These are phyloP conservation scores for Mucor mucedo DNA, from an alignment of 371 early-diverging fungal genomes.

Conservation along the genomic window DNA sequence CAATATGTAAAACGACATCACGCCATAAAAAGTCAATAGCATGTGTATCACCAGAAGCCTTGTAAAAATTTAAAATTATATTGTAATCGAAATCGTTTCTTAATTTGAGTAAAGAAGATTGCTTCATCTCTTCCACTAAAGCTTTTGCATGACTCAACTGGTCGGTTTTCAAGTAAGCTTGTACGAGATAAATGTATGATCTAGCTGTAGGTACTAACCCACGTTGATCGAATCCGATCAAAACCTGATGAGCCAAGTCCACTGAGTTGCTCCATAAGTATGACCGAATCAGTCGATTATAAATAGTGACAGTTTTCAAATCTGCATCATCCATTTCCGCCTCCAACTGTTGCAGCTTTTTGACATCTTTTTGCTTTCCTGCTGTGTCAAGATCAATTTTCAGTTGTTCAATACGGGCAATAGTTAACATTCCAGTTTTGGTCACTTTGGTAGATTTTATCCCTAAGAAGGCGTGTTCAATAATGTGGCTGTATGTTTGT, in stretches of 20 bases:
- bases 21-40: conserved; percentile 52
- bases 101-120: conserved; percentile 23
- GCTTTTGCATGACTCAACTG: conserved; percentile 24
- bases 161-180: conserved; percentile 34
- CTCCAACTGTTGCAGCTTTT: conserved; percentile 22
- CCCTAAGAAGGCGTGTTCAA: conserved; percentile 44
- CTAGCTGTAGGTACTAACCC: conserved; percentile 44
- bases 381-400: conserved; percentile 34
- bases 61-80: conserved; percentile 38
- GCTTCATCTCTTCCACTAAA: conserved; percentile 38
- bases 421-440: conserved; percentile 17
- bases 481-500: conserved; percentile 45
- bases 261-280: conserved; percentile 30
- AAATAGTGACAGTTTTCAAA: conserved; percentile 28
- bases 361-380: conserved; percentile 24
- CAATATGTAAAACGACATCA: conserved; percentile 32
- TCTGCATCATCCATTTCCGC: conserved; percentile 29
- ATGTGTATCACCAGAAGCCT: conserved; percentile 30
- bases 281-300: conserved; percentile 48
- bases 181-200: conserved; percentile 42
- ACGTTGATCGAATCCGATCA: conserved; percentile 16
- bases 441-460: conserved; percentile 4
- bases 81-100: conserved; percentile 40
- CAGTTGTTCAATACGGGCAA: conserved; percentile 29
- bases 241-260: conserved; percentile 28